These are phyloP conservation scores for Sphaceloma murrayae DNA, from an alignment of 2,329 filamentous ascomycete species.

Conservation along the genomic window DNA sequence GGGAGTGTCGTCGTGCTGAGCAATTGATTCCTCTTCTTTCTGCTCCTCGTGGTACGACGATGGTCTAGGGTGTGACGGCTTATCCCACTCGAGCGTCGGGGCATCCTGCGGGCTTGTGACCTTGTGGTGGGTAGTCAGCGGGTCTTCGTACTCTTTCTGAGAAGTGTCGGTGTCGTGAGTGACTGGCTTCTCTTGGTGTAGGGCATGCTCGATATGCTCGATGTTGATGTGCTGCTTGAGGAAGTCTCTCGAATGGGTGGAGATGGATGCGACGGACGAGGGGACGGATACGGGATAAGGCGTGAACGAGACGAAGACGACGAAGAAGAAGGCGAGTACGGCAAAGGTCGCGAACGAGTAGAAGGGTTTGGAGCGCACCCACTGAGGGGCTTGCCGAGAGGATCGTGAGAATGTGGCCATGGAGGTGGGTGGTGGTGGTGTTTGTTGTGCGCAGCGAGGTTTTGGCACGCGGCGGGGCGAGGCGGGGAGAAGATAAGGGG, in stretches of 20 bases:
- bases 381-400: constrained; percentile 1
- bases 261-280: background rate
- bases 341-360: constrained; percentile 16
- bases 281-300: background rate
- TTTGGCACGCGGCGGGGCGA: too few species aligned
- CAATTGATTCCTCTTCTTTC: background rate
- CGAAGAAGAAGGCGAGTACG: constrained; percentile 17
- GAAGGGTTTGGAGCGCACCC: constrained; percentile 18
- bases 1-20: background rate
- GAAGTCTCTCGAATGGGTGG: constrained; percentile 5
- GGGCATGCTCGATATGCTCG: background rate
- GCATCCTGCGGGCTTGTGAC: background rate
- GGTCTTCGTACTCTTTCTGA: too few species aligned
- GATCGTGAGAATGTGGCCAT: background rate
- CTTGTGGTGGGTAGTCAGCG: background rate
- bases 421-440: too few species aligned
- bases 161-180: too few species aligned
- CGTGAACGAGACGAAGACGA: constrained; percentile 18
- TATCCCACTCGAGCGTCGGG: background rate
- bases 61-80: background rate
- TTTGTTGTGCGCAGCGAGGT: constrained; percentile 14
- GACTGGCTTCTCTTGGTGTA: background rate
- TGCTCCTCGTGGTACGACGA: background rate
- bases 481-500: constrained; percentile 1
- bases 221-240: constrained; percentile 2